phyloP scores from a whole-genome alignment of 805 yeast genomes.

The Candida namnaoensis region DNA sequence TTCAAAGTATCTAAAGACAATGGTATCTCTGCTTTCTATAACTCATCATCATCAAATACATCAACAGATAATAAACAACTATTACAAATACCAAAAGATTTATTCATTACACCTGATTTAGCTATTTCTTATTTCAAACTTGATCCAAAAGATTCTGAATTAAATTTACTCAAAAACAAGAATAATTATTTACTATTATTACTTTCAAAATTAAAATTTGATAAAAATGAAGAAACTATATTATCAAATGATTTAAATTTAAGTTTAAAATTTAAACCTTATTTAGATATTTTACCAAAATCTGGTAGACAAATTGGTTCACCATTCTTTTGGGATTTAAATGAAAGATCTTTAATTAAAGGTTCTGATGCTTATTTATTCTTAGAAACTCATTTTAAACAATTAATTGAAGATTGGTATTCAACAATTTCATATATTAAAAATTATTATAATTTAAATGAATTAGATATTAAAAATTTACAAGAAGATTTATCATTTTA shows the following conservation, averaged over 20 bases:
- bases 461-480: not conserved
- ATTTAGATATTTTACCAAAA: conserved; percentile 39
- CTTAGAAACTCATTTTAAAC: conserved; percentile 34
- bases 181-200: conserved; percentile 22
- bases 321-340: conserved; percentile 59
- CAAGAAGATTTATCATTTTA: conserved; percentile 18
- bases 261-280: conserved; percentile 21
- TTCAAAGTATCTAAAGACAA: conserved; percentile 22
- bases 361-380: conserved; percentile 68
- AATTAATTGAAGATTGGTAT: conserved; percentile 56
- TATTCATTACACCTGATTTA: conserved; percentile 27
- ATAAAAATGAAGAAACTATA: conserved; percentile 9
- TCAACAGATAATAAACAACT: conserved; percentile 11
- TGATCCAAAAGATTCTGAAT: conserved; percentile 6
- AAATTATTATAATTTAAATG: conserved; percentile 5
- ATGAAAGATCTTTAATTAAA: conserved; percentile 39
- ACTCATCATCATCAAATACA: not conserved
- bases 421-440: conserved; percentile 14
- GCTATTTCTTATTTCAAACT: conserved; percentile 22
- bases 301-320: conserved; percentile 32
- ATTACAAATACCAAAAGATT: conserved; percentile 26
- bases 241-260: conserved; percentile 1
- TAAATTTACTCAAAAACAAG: conserved; percentile 16
- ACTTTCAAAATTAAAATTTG: conserved; percentile 34
- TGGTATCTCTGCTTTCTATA: conserved; percentile 26